Evolutionary conservation across 257 asterid species (phyloP), one percentile per base, ranked within the genome.

Genomic region (Solanum paucissectum): DNA sequence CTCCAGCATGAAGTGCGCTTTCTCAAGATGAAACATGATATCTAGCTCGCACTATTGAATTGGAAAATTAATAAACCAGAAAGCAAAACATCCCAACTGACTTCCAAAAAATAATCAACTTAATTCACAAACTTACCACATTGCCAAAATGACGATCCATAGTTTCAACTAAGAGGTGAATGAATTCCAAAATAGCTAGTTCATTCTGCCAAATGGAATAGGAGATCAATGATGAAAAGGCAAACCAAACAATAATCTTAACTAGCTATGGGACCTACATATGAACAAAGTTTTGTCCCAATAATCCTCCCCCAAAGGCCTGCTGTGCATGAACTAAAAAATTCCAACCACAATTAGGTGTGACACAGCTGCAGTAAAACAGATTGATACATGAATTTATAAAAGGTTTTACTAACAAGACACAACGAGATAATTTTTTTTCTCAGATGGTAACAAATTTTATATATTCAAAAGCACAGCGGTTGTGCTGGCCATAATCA

Each of bases 141-240:
- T 97, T 97, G 89, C 99, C 99, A 88, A 97, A 95, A 92, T 97
- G 99, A n/a, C 98, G 98, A 90, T 97, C 99, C 99, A 97, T 97
- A 27, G 99, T 97, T 92, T 97, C 99, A 27, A 97, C 99, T 86
- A 97, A 90, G 89, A 97, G 94, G 90, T 97, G 99, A 85, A 97
- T 97, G 89, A 95, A 95, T 90, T 97, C 99, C 94, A 95, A 87
- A 62, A 97, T 97, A 9, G 98, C 99, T 81, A 97, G 98, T 91
- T 97, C 99, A 87, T 97, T 97, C 99, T 97, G 96, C 90, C 89
- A 88, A 83, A 75, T 79, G 60, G 64, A 87, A 55, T 64, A 49
- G 37, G 68, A 25, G 29, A 72, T 64, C 18, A 85, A 23, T 73
- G 84, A 82, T 37, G 75, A 55, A 86, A 29, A 29, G 71, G n/a